Evolutionary conservation across 495 filamentous ascomycete species (phyloP).

Genomic region (Hyaloscypha bicolor): DNA sequence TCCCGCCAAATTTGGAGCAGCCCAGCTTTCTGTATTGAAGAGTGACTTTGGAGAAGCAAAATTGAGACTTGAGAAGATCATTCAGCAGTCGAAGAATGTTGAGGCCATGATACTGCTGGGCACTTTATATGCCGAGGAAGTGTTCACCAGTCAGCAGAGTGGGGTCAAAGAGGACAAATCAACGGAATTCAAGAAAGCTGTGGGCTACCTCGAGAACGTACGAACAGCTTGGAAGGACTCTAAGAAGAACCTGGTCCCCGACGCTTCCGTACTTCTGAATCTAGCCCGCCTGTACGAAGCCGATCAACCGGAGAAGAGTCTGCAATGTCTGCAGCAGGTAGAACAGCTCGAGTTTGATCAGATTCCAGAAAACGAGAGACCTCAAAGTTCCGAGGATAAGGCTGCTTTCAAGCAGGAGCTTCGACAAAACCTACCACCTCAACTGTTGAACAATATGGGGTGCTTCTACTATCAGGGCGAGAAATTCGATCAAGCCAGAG

Average conservation of each 20-base stretch:
- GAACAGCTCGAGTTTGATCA: conserved; percentile 83
- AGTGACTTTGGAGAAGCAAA: conserved; percentile 89
- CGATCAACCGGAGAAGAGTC: conserved; percentile 82
- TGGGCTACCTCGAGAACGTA: conserved; percentile 77
- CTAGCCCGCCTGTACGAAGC: conserved; percentile 87
- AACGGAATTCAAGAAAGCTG: conserved; percentile 78
- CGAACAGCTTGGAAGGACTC: conserved; percentile 87
- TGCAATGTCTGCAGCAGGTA: conserved; percentile 87
- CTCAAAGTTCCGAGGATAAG: conserved; percentile 63
- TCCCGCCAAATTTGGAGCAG: conserved; percentile 89
- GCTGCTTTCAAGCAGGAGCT: conserved; percentile 60
- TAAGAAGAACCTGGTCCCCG: conserved; percentile 76
- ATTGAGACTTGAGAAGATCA: conserved; percentile 89
- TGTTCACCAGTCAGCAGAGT: conserved; percentile 74
- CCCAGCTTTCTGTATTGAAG: conserved; percentile 83
- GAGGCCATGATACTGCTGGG: conserved; percentile 91
- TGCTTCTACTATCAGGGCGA: conserved; percentile 90
- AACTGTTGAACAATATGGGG: conserved; percentile 95
- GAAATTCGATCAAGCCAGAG: conserved; percentile 76
- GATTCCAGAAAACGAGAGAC: conserved; percentile 66
- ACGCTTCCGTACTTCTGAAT: conserved; percentile 88
- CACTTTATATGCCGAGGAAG: conserved; percentile 89
- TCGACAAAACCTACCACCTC: conserved; percentile 78
- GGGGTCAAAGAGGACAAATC: conserved; percentile 85
- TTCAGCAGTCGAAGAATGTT: conserved; percentile 80